Percentiles rank a stretch among this genome's conserved stretches.
phyloP scores from a whole-genome alignment of 2,329 filamentous ascomycete genomes.

The Ceratocystis eucalypticola region DNA sequence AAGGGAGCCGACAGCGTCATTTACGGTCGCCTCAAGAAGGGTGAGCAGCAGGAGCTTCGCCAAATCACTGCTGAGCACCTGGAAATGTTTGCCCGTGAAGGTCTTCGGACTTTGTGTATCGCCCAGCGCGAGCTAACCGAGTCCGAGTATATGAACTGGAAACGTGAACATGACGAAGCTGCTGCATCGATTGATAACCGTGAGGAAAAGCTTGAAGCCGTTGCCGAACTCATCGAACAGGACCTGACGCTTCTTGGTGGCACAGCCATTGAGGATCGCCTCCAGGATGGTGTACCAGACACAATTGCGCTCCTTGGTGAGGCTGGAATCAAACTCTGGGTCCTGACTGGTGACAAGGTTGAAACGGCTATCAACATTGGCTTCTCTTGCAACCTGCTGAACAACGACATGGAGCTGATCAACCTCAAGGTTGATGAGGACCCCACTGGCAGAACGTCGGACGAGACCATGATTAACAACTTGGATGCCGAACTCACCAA shows the following conservation, averaged over 20 bases:
- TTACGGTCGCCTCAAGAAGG: constrained; percentile 74
- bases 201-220: constrained; percentile 83
- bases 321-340: constrained; percentile 97
- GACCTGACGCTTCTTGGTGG: constrained; percentile 79
- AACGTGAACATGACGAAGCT: constrained; percentile 72
- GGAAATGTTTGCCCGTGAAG: constrained; percentile 93
- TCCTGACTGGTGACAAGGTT: constrained; percentile 94
- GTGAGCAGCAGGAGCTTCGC: constrained; percentile 74
- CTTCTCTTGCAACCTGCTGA: constrained; percentile 93
- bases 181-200: constrained; percentile 71
- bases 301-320: constrained; percentile 82
- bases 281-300: constrained; percentile 94
- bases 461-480: constrained; percentile 39
- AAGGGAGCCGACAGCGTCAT: constrained; percentile 97
- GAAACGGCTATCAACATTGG: constrained; percentile 99
- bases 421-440: constrained; percentile 76
- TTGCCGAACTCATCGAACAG: constrained; percentile 81
- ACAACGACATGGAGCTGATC: constrained; percentile 96
- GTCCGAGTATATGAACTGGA: constrained; percentile 74
- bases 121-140: constrained; percentile 70
- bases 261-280: constrained; percentile 90
- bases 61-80: constrained; percentile 80
- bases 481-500: constrained; percentile 62
- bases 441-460: constrained; percentile 35
- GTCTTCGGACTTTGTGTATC: constrained; percentile 86